Conservation (phyloP, 805 yeast genomes). For the Ogataea minuta region DNA sequence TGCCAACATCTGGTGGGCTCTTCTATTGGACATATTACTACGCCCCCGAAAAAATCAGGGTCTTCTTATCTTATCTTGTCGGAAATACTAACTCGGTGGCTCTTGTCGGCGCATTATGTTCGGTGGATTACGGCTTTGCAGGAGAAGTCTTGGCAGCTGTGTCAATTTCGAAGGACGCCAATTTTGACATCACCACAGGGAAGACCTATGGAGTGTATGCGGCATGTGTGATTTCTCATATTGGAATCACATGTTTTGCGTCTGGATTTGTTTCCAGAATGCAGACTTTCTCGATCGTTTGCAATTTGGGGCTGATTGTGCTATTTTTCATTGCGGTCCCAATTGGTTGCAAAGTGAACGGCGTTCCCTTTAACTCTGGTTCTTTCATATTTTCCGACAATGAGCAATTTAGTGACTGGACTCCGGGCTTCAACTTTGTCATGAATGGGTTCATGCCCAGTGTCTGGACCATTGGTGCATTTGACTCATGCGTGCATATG, state of each 20-base stretch:
- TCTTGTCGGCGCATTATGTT: slow-evolving; percentile 41
- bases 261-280: slow-evolving; percentile 40
- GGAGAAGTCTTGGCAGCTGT: slow-evolving; percentile 44
- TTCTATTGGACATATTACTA: slow-evolving; percentile 51
- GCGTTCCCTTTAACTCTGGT: slow-evolving; percentile 32
- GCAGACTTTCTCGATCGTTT: slow-evolving; percentile 40
- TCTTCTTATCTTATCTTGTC: slow-evolving; percentile 40
- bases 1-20: slow-evolving; percentile 63
- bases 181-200: slow-evolving; percentile 38
- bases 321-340: slow-evolving; percentile 47
- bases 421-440: slow-evolving; percentile 39
- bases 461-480: slow-evolving; percentile 52
- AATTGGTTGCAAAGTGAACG: slow-evolving; percentile 36
- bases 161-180: slow-evolving; percentile 38
- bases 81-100: slow-evolving; percentile 47
- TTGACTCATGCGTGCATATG: slow-evolving; percentile 51
- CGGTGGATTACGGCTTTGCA: slow-evolving; percentile 45
- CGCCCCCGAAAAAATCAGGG: slow-evolving; percentile 38
- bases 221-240: slow-evolving; percentile 40
- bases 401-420: slow-evolving; percentile 38
- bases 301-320: slow-evolving; percentile 37
- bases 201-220: slow-evolving; percentile 45
- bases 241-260: slow-evolving; percentile 38
- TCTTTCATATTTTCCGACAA: slow-evolving; percentile 37
- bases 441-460: slow-evolving; percentile 45